Evolutionary conservation across 495 filamentous ascomycete species (phyloP), one percentile per base, ranked within the genome.

Genomic region (Physcia stellaris): DNA sequence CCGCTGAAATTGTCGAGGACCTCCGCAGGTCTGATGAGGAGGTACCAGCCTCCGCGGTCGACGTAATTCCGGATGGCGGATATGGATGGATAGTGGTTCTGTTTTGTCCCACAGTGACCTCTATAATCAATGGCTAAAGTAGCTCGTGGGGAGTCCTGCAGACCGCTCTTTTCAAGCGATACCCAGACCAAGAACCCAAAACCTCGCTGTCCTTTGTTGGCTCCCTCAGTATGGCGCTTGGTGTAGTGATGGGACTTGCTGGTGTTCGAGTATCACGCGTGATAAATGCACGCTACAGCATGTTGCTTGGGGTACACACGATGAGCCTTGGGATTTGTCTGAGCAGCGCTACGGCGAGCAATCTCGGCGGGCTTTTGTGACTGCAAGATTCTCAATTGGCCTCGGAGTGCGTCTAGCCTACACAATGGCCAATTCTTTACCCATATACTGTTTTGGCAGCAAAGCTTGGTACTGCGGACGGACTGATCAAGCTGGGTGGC

Each of bases 131-230:
- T 22, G 71, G 71, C 15, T 63, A 56, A 0, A 61, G 59, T 6
- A 69, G 70, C 42, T 61, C 58, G 37, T 78, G 73, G 73, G 74
- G 74, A 11, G 56, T 78, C 1, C 52, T 77, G 24, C 73, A 76
- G 46, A 60, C 62, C 0, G 71, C 63, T 0, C 57, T 77, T 4
- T 62, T 74, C 4, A 46, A 67, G 24, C 47, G 60, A 4, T 16
- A 38, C 1, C 20, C 12, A 0, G 58, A 57, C 1, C 53, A 68
- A 0, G 59, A 62, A 15, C 61, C 64, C 1, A 59, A 68, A 0
- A 62, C 62, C 0, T 70, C 65, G 2, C 46, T 79, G 19, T 63
- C 70, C 1, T 77, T 75, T 40, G 70, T 77, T 4, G 73, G 73
- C 0, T 68, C 68, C 2, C 48, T 75, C 4, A 57, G 54, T 22